Evolutionary conservation across 257 asterid genomes (phyloP).

Genomic region (Solanum ossicruentum): DNA sequence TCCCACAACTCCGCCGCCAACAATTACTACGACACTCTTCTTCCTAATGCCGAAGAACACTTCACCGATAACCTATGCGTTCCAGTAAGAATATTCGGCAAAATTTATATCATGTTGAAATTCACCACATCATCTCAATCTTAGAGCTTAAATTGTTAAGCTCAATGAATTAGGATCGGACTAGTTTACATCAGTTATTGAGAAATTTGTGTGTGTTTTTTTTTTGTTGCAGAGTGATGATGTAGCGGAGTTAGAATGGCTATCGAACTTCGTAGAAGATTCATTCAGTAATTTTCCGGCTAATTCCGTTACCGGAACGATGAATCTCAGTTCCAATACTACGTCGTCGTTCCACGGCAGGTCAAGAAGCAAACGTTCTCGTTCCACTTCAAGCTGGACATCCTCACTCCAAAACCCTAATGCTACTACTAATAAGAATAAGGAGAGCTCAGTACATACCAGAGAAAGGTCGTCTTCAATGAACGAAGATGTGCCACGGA

Average conservation of each 20-base stretch:
- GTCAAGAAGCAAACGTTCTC: conserved; percentile 37
- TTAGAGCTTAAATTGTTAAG: neutral
- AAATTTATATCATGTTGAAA: too few relatives aligned
- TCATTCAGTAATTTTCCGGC: conserved; percentile 37
- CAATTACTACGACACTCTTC: neutral
- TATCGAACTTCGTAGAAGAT: conserved; percentile 61
- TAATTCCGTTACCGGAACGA: conserved; percentile 18
- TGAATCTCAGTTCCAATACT: neutral
- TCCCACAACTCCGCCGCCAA: neutral
- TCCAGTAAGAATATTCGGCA: conserved; percentile 24
- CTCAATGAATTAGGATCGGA: neutral
- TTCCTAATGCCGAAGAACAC: conserved; percentile 16
- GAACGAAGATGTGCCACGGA: conserved; percentile 22
- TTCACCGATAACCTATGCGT: conserved; percentile 36
- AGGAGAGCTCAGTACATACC: neutral
- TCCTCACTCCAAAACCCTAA: neutral
- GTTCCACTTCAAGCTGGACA: conserved; percentile 13
- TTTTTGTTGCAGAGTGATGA: conserved; percentile 31
- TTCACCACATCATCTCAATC: neutral
- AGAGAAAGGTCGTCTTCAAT: conserved; percentile 5
- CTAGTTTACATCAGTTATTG: neutral
- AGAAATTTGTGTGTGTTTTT: neutral
- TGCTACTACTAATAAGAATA: neutral
- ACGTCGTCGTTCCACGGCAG: conserved; percentile 17
- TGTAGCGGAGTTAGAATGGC: conserved; percentile 71